A percentile compares a stretch with the other conserved stretches of the same genome.
These are phyloP conservation scores for Rhamnella rubrinervis DNA, from an alignment of 331 rosid species.

Conservation along the genomic window DNA sequence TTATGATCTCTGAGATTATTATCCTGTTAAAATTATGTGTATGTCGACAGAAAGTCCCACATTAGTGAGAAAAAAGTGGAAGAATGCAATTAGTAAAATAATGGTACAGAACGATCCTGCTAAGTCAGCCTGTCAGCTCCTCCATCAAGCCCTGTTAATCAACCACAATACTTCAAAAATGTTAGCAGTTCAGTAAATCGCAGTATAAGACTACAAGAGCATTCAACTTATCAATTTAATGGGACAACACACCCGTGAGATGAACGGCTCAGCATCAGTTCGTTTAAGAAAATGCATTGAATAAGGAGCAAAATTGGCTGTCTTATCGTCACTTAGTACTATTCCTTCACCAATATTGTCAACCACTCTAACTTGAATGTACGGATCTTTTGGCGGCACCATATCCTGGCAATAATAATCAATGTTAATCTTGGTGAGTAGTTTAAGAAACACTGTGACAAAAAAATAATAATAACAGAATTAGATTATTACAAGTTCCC, in stretches of 20 bases:
- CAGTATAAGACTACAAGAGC: not conserved
- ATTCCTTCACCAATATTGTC: conserved; percentile 81
- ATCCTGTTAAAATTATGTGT: not conserved
- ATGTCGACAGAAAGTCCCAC: not conserved
- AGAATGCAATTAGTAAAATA: not conserved
- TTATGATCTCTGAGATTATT: no score
- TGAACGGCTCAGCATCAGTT: conserved; percentile 81
- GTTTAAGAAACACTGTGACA: not conserved
- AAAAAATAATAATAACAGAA: not conserved
- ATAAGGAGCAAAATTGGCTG: conserved; percentile 64
- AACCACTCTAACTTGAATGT: conserved; percentile 83
- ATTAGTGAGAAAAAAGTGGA: not conserved
- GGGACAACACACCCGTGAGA: conserved; percentile 55
- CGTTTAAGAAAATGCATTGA: conserved; percentile 93
- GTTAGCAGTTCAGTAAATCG: conserved; percentile 9
- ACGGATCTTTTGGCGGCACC: conserved; percentile 98
- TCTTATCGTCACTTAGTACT: conserved; percentile 73
- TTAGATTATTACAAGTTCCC: no score
- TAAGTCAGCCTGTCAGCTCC: conserved; percentile 64
- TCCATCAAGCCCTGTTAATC: conserved; percentile 83
- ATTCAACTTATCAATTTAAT: conserved; percentile 8
- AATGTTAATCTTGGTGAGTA: no score
- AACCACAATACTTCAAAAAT: conserved; percentile 12
- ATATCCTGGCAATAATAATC: conserved; percentile 65
- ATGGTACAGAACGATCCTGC: not conserved